Evolutionary conservation across 257 asterid species (phyloP).

Genomic region (Sherardia arvensis): DNA sequence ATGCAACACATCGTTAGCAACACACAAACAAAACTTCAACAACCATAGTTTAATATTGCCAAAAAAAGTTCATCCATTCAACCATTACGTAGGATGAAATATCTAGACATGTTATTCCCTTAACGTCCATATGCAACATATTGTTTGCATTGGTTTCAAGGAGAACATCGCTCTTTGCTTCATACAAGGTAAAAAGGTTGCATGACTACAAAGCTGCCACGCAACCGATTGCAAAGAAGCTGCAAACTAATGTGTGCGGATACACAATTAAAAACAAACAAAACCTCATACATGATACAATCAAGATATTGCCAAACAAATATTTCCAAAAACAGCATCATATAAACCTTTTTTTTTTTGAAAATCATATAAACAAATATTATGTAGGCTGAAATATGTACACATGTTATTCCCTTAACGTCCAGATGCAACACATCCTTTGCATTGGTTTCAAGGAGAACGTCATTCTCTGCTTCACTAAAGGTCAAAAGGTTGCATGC

Average conservation of each 20-base stretch:
- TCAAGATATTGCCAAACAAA: no score
- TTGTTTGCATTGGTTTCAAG: conserved; percentile 20
- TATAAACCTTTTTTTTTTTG: no score
- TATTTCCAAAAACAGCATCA: no score
- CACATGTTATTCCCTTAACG: conserved; percentile 28
- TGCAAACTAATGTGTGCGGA: no score
- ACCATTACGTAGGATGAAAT: no score
- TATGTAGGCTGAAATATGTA: not conserved
- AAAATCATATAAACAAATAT: no score
- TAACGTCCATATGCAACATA: conserved; percentile 25
- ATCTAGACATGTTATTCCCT: conserved; percentile 22
- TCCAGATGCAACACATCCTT: conserved; percentile 21
- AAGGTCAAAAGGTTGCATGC: conserved; percentile 12
- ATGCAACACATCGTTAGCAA: conserved; percentile 18
- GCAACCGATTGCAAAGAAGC: conserved; percentile 22
- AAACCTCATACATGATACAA: no score
- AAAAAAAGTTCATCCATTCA: no score
- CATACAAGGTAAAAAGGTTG: conserved; percentile 9
- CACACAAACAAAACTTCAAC: no score
- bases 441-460: conserved; percentile 27
- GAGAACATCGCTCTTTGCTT: conserved; percentile 21
- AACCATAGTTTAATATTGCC: no score
- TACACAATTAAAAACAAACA: no score
- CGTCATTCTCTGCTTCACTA: conserved; percentile 16
- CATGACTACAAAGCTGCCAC: conserved; percentile 6